Percentiles rank a stretch among this genome's conserved stretches.
These are phyloP conservation scores for Suhomyces anneliseae DNA, from an alignment of 1,139 yeast species.

Conservation along the genomic window DNA sequence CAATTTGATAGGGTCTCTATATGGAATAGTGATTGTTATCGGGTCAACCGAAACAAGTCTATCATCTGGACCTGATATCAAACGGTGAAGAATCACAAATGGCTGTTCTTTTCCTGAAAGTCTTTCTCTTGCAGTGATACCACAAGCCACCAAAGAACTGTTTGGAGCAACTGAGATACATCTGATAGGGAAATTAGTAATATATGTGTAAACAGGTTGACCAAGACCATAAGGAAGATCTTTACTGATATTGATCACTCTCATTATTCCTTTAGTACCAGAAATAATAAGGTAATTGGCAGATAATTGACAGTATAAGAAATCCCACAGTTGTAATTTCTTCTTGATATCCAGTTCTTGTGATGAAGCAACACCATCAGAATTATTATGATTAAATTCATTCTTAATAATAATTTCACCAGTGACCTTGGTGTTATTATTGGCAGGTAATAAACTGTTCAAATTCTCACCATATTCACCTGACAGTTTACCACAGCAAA, in stretches of 20 bases:
- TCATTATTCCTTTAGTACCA: constrained; percentile 70
- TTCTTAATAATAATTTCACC: constrained; percentile 33
- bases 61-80: constrained; percentile 24
- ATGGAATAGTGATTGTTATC: constrained; percentile 77
- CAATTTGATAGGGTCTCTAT: constrained; percentile 78
- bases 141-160: constrained; percentile 71
- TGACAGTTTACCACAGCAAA: constrained; percentile 66
- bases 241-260: constrained; percentile 59
- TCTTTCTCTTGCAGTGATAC: constrained; percentile 78
- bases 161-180: constrained; percentile 71
- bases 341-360: constrained; percentile 24
- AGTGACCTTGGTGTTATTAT: constrained; percentile 16
- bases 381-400: constrained; percentile 31
- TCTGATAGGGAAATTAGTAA: constrained; percentile 73
- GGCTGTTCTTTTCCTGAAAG: constrained; percentile 76
- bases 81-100: constrained; percentile 64
- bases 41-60: constrained; percentile 46
- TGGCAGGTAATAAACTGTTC: constrained; percentile 30
- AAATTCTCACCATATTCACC: constrained; percentile 64
- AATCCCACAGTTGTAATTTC: constrained; percentile 57
- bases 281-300: constrained; percentile 62
- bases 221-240: constrained; percentile 44
- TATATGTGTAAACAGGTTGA: constrained; percentile 64
- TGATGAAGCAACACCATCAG: constrained; percentile 13
- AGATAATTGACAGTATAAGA: constrained; percentile 63